Conservation (phyloP, 257 asterid species). For the Fraxinus anomala region DNA sequence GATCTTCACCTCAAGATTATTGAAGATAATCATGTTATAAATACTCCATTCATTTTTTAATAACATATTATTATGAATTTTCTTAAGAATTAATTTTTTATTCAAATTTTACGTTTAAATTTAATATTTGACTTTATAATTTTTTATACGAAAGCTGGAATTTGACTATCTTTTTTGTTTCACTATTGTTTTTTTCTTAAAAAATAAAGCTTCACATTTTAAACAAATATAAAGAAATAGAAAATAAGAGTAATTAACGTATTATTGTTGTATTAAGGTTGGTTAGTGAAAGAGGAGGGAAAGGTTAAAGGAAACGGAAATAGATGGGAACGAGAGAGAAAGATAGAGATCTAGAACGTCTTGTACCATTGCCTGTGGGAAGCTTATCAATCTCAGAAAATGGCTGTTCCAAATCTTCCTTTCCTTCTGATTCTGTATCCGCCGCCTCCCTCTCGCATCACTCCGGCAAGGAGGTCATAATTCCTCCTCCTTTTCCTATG, state of each 20-base stretch:
- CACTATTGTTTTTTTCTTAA: too few species aligned
- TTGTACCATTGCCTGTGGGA: conserved; percentile 42
- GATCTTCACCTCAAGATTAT: too few species aligned
- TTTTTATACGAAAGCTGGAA: too few species aligned
- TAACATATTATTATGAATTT: too few species aligned
- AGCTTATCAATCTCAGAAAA: conserved; percentile 31
- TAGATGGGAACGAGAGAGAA: conserved; percentile 42
- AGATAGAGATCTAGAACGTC: conserved; percentile 64
- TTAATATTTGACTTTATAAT: too few species aligned
- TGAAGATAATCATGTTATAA: too few species aligned
- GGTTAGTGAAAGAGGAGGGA: not conserved
- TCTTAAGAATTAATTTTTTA: too few species aligned
- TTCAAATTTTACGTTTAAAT: too few species aligned
- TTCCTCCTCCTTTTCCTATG: not conserved
- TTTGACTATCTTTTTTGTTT: too few species aligned
- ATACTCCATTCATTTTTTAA: too few species aligned
- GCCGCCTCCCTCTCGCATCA: conserved; percentile 36
- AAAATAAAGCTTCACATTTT: not conserved
- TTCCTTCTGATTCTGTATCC: conserved; percentile 46
- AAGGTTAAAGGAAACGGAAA: not conserved
- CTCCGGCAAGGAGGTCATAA: conserved; percentile 55
- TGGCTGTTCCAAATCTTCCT: conserved; percentile 43
- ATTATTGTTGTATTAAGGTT: not conserved
- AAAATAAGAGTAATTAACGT: not conserved
- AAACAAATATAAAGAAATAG: not conserved